Evolutionary conservation across 768 basidiomycete species (phyloP).

Genomic region (Obba rivulosa): DNA sequence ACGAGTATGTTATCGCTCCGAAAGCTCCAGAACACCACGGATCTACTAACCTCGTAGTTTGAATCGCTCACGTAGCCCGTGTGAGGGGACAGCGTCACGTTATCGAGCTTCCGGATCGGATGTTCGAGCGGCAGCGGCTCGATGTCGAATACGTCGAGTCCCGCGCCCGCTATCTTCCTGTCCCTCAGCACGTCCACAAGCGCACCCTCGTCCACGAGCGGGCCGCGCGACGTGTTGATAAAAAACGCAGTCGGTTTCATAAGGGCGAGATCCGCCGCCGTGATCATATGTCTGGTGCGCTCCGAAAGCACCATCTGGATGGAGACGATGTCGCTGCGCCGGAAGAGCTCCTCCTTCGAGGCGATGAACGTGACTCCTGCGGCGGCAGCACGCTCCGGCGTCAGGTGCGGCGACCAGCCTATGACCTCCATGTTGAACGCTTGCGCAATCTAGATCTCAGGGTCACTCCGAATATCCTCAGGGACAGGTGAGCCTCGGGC

Average conservation of each 20-base stretch:
- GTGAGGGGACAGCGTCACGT: slow-evolving; percentile 59
- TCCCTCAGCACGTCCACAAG: slow-evolving; percentile 43
- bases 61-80: slow-evolving; percentile 50
- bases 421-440: slow-evolving; percentile 55
- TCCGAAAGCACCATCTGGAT: slow-evolving; percentile 56
- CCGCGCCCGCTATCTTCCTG: slow-evolving; percentile 50
- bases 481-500: background rate
- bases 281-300: slow-evolving; percentile 44
- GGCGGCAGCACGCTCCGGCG: slow-evolving; percentile 44
- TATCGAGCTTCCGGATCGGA: slow-evolving; percentile 43
- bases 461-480: background rate
- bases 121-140: slow-evolving; percentile 62
- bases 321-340: slow-evolving; percentile 52
- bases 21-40: too few species aligned
- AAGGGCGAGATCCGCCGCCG: slow-evolving; percentile 38
- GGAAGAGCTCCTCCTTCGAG: slow-evolving; percentile 50
- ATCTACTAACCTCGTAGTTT: slow-evolving; percentile 29
- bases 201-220: slow-evolving; percentile 55
- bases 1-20: background rate
- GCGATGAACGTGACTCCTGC: slow-evolving; percentile 45
- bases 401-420: slow-evolving; percentile 64
- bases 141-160: slow-evolving; percentile 60
- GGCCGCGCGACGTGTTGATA: slow-evolving; percentile 65
- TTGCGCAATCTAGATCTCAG: slow-evolving; percentile 40
- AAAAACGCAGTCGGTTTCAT: slow-evolving; percentile 57